Percentiles rank a stretch among this genome's conserved stretches.
phyloP scores from a whole-genome alignment of 2,329 filamentous ascomycete species.

The Cercospora sesami region DNA sequence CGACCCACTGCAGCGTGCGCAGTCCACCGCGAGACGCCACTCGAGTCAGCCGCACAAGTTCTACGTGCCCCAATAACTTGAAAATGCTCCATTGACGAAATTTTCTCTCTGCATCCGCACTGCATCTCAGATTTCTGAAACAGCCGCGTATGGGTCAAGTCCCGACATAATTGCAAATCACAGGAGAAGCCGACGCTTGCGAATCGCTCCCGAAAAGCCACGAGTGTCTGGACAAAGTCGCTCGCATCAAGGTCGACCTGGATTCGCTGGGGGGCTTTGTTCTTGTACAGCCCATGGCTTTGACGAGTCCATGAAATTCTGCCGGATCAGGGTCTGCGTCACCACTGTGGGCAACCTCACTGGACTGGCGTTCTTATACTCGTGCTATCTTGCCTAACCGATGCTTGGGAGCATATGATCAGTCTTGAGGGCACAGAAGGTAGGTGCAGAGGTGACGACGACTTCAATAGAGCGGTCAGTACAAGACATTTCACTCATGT shows the following conservation, averaged over 20 bases:
- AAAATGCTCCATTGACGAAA: neutral
- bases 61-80: neutral
- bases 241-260: conserved; percentile 1
- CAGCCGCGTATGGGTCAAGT: conserved; percentile 7
- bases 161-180: conserved; percentile 12
- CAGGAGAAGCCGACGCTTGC: conserved; percentile 8
- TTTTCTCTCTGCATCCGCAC: neutral
- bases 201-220: conserved; percentile 3
- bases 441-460: conserved; percentile 3
- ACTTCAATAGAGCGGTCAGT: conserved; percentile 1
- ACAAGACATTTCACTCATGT: neutral
- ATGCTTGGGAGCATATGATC: conserved; percentile 4
- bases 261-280: conserved; percentile 6
- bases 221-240: conserved; percentile 1
- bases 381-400: conserved; percentile 9
- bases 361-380: neutral
- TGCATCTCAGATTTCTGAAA: conserved; percentile 13
- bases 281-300: neutral
- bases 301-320: neutral
- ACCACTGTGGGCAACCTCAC: neutral
- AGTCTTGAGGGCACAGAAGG: neutral
- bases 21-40: conserved; percentile 8
- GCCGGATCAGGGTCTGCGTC: conserved; percentile 8
- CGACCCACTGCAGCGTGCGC: neutral
- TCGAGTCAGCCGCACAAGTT: conserved; percentile 1